Evolutionary conservation across 2,329 filamentous ascomycete species (phyloP).

Genomic region (Cladosporium sp.): DNA sequence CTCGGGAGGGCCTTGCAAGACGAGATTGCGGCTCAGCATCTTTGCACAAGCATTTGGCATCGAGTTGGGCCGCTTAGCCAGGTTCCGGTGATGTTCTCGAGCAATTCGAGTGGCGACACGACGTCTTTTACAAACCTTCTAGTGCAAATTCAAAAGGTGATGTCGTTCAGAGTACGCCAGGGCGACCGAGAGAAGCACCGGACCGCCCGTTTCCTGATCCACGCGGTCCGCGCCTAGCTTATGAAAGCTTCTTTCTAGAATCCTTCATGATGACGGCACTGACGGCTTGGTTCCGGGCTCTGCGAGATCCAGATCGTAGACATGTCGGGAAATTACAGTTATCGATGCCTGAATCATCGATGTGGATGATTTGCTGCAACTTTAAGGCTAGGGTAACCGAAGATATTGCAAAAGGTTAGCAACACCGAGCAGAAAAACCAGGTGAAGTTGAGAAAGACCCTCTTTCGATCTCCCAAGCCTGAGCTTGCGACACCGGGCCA

Average conservation of each 20-base stretch:
- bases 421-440: not conserved
- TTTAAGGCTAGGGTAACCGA: not conserved
- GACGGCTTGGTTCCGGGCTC: too few species aligned
- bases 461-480: too few species aligned
- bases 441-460: not conserved
- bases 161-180: slow-evolving; percentile 4
- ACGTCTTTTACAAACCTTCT: not conserved
- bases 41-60: not conserved
- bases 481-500: too few species aligned
- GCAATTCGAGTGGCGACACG: not conserved
- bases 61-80: too few species aligned
- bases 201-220: slow-evolving; percentile 7
- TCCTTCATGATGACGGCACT: slow-evolving; percentile 11
- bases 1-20: not conserved
- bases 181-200: slow-evolving; percentile 10
- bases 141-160: slow-evolving; percentile 10
- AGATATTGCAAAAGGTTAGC: not conserved
- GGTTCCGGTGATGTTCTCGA: too few species aligned
- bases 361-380: not conserved
- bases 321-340: not conserved
- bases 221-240: slow-evolving; percentile 3
- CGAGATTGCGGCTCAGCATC: not conserved
- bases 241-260: slow-evolving; percentile 7
- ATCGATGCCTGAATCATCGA: not conserved
- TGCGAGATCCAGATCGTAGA: not conserved